Base-by-base conservation (phyloP, 257 asterid species). In the Ajuga chamaepitys region DNA sequence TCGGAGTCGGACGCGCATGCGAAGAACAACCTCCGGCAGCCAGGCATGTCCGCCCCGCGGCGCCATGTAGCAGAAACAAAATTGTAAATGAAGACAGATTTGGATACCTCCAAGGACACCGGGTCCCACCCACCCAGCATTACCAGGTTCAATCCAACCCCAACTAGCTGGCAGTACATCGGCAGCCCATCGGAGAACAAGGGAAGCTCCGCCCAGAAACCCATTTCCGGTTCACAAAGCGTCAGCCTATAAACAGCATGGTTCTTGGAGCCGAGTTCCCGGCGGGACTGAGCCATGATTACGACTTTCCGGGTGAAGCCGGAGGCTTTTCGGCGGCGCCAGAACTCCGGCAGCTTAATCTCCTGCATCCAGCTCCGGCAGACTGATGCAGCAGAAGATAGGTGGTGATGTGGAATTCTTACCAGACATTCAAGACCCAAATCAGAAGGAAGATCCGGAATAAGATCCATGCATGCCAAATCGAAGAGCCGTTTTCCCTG, bases 91-190 rank as follows among this genome's bases (percentile, higher is more conserved):
- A 56, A 80, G 10, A 87, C 91, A 0, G 41, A 67, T 14, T 68
- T 61, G 0, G 80, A 74, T 6, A 78, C 88, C 75, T 78, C 83
- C 86, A 86, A 82, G 7, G 90, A 80, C 18, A 18, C 75, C 62
- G 87, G 87, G 78, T 85, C 68, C 81, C 70, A 77, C 70, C 97
- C 95, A 54, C 97, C 97, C 60, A 87, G 48, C 71, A 87, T 79
- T 67, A 89, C 88, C 24, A 89, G 72, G 38, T 50, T 74, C 82
- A 57, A 17, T 63, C 97, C 97, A 5, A 75, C 87, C 2, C 78
- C 85, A 8, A 65, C 79, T 4, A 87, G 66, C 78, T 70, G 96
- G 42, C 95, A 83, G 54, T 85, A 85, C 90, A 87, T 52, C 8
- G 93, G 97, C 70, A 90, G 18, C 76, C 95, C 96, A 9, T 62